Evolutionary conservation across 1,139 yeast species (phyloP).

Genomic region (Suhomyces bribrorum): DNA sequence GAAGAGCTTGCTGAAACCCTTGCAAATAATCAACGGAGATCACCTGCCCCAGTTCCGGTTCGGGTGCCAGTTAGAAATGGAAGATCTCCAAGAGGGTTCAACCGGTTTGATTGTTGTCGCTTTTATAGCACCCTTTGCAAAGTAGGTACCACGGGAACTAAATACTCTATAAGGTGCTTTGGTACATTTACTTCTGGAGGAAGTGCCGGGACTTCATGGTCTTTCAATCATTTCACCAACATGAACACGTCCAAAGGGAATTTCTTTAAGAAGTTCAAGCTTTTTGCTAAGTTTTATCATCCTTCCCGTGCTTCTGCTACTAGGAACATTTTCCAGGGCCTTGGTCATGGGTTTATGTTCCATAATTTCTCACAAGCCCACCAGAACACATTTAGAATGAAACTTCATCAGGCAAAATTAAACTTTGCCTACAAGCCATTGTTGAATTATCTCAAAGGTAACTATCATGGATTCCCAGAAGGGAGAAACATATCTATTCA

Average conservation of each 20-base stretch:
- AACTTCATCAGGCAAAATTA: slow-evolving; percentile 23
- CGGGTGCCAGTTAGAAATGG: slow-evolving; percentile 17
- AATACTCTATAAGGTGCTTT: slow-evolving; percentile 9
- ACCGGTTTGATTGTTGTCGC: slow-evolving; percentile 1
- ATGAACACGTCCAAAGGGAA: slow-evolving; percentile 10
- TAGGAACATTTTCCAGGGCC: slow-evolving; percentile 14
- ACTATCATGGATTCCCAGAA: slow-evolving; percentile 2
- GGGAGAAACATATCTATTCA: neutral
- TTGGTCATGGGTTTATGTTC: slow-evolving; percentile 23
- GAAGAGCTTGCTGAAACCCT: slow-evolving; percentile 33
- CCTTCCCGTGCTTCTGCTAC: slow-evolving; percentile 9
- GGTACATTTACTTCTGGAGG: slow-evolving; percentile 12
- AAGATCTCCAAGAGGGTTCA: slow-evolving; percentile 1
- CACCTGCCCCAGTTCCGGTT: slow-evolving; percentile 29
- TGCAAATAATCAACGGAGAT: slow-evolving; percentile 17
- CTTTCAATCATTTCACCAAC: slow-evolving; percentile 14
- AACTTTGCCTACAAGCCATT: slow-evolving; percentile 24
- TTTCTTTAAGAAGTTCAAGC: slow-evolving; percentile 15
- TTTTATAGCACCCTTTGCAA: slow-evolving; percentile 4
- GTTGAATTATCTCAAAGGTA: slow-evolving; percentile 15
- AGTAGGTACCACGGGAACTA: slow-evolving; percentile 1
- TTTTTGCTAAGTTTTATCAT: slow-evolving; percentile 17
- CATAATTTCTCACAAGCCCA: slow-evolving; percentile 29
- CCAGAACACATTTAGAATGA: slow-evolving; percentile 23
- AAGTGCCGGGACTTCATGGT: slow-evolving; percentile 8